A percentile compares a stretch with the other conserved stretches of the same genome.
phyloP scores from a whole-genome alignment of 331 rosid species.

The Stylosanthes scabra region DNA sequence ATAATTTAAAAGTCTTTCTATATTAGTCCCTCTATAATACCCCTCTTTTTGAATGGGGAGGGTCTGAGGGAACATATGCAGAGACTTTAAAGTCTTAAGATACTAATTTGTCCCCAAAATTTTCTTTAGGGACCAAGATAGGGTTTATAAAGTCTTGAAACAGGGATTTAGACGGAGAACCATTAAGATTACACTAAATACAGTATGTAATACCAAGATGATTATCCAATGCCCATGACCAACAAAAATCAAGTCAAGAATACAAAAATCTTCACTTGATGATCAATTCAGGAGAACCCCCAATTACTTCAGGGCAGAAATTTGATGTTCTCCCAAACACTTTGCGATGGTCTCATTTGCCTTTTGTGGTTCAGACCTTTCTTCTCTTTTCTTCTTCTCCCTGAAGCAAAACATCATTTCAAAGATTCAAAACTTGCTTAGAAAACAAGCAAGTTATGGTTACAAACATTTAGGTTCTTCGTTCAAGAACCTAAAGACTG shows the following conservation, averaged over 20 bases:
- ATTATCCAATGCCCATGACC: conserved; percentile 43
- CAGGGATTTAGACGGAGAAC: conserved; percentile 41
- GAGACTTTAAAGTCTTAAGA: no score
- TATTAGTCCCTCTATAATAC: no score
- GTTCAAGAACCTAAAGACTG: conserved; percentile 1
- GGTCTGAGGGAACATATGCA: no score
- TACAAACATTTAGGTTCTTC: conserved; percentile 20
- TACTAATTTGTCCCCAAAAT: no score
- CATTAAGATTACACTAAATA: conserved; percentile 31
- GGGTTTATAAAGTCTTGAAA: neutral
- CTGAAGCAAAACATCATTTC: conserved; percentile 56
- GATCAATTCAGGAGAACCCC: conserved; percentile 5
- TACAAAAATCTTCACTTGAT: conserved; percentile 28
- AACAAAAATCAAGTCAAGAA: conserved; percentile 38
- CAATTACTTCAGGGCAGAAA: conserved; percentile 30
- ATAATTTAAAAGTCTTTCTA: no score
- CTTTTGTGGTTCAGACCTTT: conserved; percentile 73
- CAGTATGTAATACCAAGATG: conserved; percentile 45
- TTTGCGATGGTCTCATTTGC: conserved; percentile 78
- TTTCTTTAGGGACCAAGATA: no score
- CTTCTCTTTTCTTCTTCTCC: conserved; percentile 94
- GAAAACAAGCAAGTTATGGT: conserved; percentile 24
- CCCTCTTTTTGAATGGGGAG: no score
- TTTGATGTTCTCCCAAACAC: conserved; percentile 61
- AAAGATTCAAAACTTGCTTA: conserved; percentile 29